Evolutionary conservation across 495 filamentous ascomycete genomes (phyloP), one percentile per base, ranked within the genome.

Genomic region (Polyplosphaeria fusca): DNA sequence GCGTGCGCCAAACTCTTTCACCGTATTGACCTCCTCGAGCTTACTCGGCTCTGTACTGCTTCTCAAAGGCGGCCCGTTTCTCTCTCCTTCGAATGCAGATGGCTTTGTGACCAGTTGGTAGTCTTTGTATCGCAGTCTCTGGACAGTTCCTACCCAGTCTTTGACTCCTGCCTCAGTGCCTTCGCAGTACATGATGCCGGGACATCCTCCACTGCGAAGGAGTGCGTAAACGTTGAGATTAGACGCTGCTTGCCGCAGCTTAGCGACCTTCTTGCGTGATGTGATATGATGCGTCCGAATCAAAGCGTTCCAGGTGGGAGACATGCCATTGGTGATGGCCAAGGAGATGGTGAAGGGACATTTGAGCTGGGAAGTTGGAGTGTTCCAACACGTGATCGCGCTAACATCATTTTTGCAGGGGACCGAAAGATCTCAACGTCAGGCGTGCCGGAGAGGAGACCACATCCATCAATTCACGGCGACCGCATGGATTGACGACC

Each of bases 241-340:
- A 35, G 77, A 71, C 2, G 87, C 83, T 3, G 84, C 82, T 47
- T 82, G 80, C 63, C 80, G 82, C 19, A 90, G 73, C 12, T 77
- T 76, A 11, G 79, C 76, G 16, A 91, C 79, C 67, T 91, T 91
- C 54, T 87, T 88, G 42, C 86, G 86, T 9, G 86, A 89, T 23
- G 86, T 89, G 68, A 91, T 90, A 71, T 90, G 87, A 67, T 91
- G 87, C 3, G 86, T 90, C 35, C 84, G 78, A 30, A 91, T 88
- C 44, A 91, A 71, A 22, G 86, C 81, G 40, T 67, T 71, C 61
- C 57, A 71, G 5, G 65, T 23, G 4, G 46, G 52, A 46, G 60
- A 20, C 60, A 63, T 63, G 46, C 41, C 56, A 59, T 59, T 27
- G 20, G 18, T 11, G 18, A 35, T 35, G 7, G 30, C n/a, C n/a